A percentile compares a stretch with the other conserved stretches of the same genome.
Evolutionary conservation across 148 eudicot genomes (phyloP).

Genomic region (Rhododendron griersonianum): DNA sequence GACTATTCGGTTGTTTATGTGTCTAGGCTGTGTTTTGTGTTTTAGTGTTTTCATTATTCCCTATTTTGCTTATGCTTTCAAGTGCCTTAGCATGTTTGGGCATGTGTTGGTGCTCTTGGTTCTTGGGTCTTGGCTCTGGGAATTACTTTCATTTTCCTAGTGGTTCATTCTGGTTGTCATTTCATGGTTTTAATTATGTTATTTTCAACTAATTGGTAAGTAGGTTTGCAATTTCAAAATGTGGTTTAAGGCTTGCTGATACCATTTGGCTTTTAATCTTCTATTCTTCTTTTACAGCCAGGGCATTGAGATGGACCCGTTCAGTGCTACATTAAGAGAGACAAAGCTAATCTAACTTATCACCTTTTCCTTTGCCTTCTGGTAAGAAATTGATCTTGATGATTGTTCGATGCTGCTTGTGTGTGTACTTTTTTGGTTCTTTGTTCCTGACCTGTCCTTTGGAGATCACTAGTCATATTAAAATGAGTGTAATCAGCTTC

Average conservation of each 20-base stretch:
- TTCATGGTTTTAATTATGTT: neutral
- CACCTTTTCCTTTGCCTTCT: conserved; percentile 82
- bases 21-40: neutral
- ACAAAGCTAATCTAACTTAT: conserved; percentile 53
- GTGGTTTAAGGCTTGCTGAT: too few relatives aligned
- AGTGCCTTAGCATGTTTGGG: neutral
- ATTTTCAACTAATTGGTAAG: neutral
- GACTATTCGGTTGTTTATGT: neutral
- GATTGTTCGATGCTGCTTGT: neutral
- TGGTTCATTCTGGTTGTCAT: neutral
- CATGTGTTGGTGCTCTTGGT: neutral
- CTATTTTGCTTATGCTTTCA: neutral
- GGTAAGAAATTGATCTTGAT: conserved; percentile 39
- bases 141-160: neutral
- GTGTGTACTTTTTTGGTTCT: neutral
- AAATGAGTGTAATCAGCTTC: neutral
- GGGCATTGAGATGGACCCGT: too few relatives aligned
- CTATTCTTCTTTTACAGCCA: too few relatives aligned
- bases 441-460: neutral
- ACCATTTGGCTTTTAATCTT: too few relatives aligned
- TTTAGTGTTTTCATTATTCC: neutral
- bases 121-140: neutral
- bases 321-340: too few relatives aligned
- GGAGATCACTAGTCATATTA: neutral
- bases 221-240: conserved; percentile 4